Conservation (phyloP, 2,329 filamentous ascomycete species). For the Fonsecaea erecta region DNA sequence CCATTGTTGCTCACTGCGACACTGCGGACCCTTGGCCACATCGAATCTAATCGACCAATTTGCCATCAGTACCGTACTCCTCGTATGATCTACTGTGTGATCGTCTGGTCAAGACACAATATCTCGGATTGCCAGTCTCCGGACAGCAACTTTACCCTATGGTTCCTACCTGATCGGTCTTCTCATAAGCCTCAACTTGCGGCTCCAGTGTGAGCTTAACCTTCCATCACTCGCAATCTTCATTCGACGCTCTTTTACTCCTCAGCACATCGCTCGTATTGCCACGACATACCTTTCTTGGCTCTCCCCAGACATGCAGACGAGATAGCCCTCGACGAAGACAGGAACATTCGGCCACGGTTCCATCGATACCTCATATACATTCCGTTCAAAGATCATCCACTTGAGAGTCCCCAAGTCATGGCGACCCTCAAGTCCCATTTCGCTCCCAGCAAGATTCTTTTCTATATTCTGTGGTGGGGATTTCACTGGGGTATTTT, state of each 20-base stretch:
- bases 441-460: slow-evolving; percentile 60
- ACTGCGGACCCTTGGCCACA: background rate
- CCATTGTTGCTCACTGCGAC: slow-evolving; percentile 17
- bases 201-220: slow-evolving; percentile 19
- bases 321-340: slow-evolving; percentile 8
- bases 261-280: background rate
- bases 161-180: slow-evolving; percentile 4
- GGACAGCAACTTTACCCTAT: slow-evolving; percentile 9
- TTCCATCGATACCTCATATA: slow-evolving; percentile 3
- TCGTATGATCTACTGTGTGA: slow-evolving; percentile 26
- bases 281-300: slow-evolving; percentile 3
- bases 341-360: background rate
- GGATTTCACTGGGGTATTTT: slow-evolving; percentile 78
- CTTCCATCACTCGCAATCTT: slow-evolving; percentile 1
- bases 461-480: slow-evolving; percentile 85
- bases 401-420: background rate
- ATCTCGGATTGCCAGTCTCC: slow-evolving; percentile 28
- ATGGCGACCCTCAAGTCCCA: slow-evolving; percentile 36
- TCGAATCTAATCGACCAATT: slow-evolving; percentile 23
- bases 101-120: slow-evolving; percentile 20
- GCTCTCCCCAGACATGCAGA: slow-evolving; percentile 17
- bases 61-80: slow-evolving; percentile 29
- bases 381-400: background rate
- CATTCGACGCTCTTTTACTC: slow-evolving; percentile 22
- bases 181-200: slow-evolving; percentile 31